phyloP scores from a whole-genome alignment of 306 rosid species.

The Cucumis cinereus region DNA sequence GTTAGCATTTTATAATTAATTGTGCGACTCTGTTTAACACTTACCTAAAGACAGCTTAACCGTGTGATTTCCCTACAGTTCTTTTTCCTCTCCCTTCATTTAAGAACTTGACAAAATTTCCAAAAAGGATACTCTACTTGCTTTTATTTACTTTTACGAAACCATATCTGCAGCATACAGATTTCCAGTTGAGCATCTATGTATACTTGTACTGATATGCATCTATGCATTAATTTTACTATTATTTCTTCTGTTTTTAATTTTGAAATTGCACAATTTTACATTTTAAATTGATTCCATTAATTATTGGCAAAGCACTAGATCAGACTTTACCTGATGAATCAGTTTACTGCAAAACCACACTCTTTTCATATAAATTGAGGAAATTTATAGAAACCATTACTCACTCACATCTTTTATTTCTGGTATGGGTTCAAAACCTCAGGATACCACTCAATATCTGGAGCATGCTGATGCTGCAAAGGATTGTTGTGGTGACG shows the following conservation, averaged over 20 bases:
- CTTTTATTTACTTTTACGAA: neutral
- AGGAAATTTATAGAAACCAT: neutral
- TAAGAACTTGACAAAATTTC: constrained; percentile 1
- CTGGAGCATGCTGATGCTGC: neutral
- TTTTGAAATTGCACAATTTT: neutral
- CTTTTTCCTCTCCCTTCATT: neutral
- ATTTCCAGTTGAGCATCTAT: constrained; percentile 8
- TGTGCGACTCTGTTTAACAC: constrained; percentile 7
- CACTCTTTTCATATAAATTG: neutral
- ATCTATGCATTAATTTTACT: neutral
- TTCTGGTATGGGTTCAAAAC: constrained; percentile 10
- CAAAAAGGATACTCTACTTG: neutral
- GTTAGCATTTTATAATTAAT: constrained; percentile 2
- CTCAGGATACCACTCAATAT: neutral
- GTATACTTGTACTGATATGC: neutral
- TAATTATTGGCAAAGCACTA: neutral
- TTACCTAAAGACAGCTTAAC: constrained; percentile 3
- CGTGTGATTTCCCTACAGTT: neutral
- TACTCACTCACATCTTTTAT: neutral
- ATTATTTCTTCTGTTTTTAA: neutral
- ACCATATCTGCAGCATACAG: neutral
- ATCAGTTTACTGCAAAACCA: neutral
- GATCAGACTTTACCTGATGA: neutral
- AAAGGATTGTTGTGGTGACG: neutral
- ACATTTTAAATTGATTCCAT: neutral